phyloP scores from a whole-genome alignment of 2,329 filamentous ascomycete species.

The Fusarium luffae region DNA sequence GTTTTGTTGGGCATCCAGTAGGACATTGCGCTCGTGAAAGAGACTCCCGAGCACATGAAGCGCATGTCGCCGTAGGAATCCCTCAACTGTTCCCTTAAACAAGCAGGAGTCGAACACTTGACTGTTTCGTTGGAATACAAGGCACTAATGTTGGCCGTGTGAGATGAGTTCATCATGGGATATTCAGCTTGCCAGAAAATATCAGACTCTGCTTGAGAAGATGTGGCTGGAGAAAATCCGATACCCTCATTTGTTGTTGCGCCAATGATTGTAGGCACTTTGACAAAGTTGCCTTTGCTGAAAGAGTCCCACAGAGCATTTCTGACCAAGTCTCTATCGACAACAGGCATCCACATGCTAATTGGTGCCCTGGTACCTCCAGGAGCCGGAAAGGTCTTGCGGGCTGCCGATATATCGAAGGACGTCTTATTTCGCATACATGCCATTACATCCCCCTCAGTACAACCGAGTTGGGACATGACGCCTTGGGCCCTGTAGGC shows the following conservation, averaged over 20 bases:
- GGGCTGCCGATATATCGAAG: slow-evolving; percentile 55
- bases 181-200: slow-evolving; percentile 50
- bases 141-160: slow-evolving; percentile 46
- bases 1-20: slow-evolving; percentile 52
- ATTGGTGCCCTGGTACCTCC: slow-evolving; percentile 50
- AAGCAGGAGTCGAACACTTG: slow-evolving; percentile 46
- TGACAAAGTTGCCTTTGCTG: slow-evolving; percentile 60
- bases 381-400: slow-evolving; percentile 52
- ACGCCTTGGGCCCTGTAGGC: slow-evolving; percentile 64
- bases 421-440: slow-evolving; percentile 60
- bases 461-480: slow-evolving; percentile 56
- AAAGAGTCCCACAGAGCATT: slow-evolving; percentile 63
- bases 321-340: slow-evolving; percentile 63
- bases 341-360: slow-evolving; percentile 65
- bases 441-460: slow-evolving; percentile 52
- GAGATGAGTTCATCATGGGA: slow-evolving; percentile 46
- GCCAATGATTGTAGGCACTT: slow-evolving; percentile 63
- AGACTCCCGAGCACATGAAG: slow-evolving; percentile 51
- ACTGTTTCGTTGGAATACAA: slow-evolving; percentile 52
- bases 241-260: slow-evolving; percentile 54
- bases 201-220: slow-evolving; percentile 49
- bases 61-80: slow-evolving; percentile 51
- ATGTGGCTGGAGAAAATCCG: slow-evolving; percentile 47
- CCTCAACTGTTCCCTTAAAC: slow-evolving; percentile 51
- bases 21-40: slow-evolving; percentile 46